Conservation (phyloP, 805 yeast genomes). For the Metschnikowia amazonensis region DNA sequence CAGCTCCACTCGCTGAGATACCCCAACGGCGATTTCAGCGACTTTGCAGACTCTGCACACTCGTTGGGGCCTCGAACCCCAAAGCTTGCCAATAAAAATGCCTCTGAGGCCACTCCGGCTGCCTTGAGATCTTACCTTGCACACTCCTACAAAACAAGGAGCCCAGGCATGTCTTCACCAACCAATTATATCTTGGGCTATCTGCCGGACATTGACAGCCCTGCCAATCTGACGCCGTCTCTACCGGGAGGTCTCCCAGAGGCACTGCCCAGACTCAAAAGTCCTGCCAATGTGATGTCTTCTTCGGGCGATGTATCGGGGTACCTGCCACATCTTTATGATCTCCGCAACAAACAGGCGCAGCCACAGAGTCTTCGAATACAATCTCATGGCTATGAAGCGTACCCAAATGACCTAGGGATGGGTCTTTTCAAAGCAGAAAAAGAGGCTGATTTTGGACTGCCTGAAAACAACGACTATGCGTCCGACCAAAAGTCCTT, state of each 20-base stretch:
- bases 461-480: neutral
- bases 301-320: neutral
- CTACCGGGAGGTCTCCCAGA: neutral
- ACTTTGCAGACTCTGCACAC: neutral
- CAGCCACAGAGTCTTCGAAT: neutral
- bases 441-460: neutral
- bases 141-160: neutral
- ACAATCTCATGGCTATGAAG: neutral
- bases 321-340: neutral
- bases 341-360: neutral
- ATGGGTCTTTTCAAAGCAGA: neutral
- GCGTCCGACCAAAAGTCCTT: neutral
- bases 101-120: neutral
- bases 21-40: neutral
- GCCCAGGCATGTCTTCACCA: neutral
- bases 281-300: neutral
- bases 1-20: constrained; percentile 3
- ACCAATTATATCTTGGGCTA: neutral
- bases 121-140: neutral
- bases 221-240: neutral
- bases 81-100: too few species aligned
- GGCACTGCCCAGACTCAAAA: neutral
- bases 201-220: neutral
- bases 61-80: neutral
- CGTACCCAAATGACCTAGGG: neutral